Evolutionary conservation across 2,329 filamentous ascomycete genomes (phyloP).

Genomic region (Sordariomycetes sp.): DNA sequence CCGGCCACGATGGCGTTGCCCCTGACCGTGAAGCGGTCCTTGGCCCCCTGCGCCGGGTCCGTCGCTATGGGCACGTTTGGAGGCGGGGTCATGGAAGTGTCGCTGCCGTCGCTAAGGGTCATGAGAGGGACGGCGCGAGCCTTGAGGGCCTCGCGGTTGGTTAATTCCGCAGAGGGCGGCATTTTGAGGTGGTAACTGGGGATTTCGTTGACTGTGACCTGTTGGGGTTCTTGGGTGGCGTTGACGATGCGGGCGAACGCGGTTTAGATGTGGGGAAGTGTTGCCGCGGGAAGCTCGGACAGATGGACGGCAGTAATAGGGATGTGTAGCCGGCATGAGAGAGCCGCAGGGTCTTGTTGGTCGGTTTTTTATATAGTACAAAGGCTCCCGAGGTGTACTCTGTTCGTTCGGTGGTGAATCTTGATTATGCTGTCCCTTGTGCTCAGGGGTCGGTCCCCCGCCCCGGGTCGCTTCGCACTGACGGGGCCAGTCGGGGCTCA

Average conservation of each 20-base stretch:
- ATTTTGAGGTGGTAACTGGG: neutral
- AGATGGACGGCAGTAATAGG: neutral
- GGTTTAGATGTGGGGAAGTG: no score
- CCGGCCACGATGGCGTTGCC: conserved; percentile 45
- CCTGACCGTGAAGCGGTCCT: conserved; percentile 18
- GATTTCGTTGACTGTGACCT: neutral
- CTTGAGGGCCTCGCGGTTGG: neutral
- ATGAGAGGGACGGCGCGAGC: conserved; percentile 3
- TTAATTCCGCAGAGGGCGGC: neutral
- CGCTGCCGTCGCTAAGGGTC: conserved; percentile 7
- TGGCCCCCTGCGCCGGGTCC: conserved; percentile 1
- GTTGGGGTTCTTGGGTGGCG: neutral
- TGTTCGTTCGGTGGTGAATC: neutral
- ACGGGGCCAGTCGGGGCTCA: neutral
- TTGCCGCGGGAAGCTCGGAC: no score
- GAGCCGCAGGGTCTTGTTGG: neutral
- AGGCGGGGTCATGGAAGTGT: conserved; percentile 5
- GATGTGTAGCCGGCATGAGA: neutral
- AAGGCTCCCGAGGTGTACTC: neutral
- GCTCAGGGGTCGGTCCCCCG: neutral
- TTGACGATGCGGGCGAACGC: no score
- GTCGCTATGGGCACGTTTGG: conserved; percentile 5
- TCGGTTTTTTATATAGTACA: neutral
- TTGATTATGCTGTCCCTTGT: neutral
- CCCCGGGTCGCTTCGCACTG: neutral